Evolutionary conservation across 495 filamentous ascomycete species (phyloP).

Genomic region (Lichina pygmaea): DNA sequence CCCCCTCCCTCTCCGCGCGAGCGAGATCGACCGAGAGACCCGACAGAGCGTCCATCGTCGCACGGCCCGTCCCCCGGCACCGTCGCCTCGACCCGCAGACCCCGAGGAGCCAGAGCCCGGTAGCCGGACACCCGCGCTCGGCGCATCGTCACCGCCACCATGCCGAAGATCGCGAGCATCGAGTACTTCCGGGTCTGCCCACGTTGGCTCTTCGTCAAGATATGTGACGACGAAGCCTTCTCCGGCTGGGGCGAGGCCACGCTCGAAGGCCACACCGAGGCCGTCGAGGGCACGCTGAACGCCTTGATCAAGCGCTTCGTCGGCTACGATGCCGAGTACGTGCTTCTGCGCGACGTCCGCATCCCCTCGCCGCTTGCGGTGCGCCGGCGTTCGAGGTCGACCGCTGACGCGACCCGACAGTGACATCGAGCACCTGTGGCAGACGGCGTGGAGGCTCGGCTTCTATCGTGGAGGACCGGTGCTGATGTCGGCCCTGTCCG

Average conservation of each 20-base stretch:
- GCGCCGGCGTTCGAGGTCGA: background rate
- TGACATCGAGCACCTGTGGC: slow-evolving; percentile 66
- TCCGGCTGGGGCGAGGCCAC: slow-evolving; percentile 61
- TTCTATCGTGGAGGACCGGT: slow-evolving; percentile 71
- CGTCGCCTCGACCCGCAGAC: too few species aligned
- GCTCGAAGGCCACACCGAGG: slow-evolving; percentile 49
- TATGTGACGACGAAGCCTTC: slow-evolving; percentile 32
- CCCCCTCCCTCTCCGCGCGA: too few species aligned
- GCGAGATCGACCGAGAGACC: too few species aligned
- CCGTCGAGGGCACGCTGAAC: slow-evolving; percentile 49
- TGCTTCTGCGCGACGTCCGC: background rate
- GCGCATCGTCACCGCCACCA: slow-evolving; percentile 7
- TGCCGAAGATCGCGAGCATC: slow-evolving; percentile 40
- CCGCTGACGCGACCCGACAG: slow-evolving; percentile 12
- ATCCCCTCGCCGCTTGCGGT: background rate
- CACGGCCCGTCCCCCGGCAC: too few species aligned
- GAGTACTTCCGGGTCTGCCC: slow-evolving; percentile 54
- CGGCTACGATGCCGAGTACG: slow-evolving; percentile 49
- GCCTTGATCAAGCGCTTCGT: slow-evolving; percentile 33
- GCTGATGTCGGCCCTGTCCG: slow-evolving; percentile 55
- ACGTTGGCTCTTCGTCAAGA: slow-evolving; percentile 59
- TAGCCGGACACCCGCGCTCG: too few species aligned
- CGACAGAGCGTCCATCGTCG: too few species aligned
- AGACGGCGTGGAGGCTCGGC: slow-evolving; percentile 36
- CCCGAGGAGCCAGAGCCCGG: too few species aligned